Conservation (phyloP, 2,329 filamentous ascomycete genomes). For the Endocalyx cinctus region DNA sequence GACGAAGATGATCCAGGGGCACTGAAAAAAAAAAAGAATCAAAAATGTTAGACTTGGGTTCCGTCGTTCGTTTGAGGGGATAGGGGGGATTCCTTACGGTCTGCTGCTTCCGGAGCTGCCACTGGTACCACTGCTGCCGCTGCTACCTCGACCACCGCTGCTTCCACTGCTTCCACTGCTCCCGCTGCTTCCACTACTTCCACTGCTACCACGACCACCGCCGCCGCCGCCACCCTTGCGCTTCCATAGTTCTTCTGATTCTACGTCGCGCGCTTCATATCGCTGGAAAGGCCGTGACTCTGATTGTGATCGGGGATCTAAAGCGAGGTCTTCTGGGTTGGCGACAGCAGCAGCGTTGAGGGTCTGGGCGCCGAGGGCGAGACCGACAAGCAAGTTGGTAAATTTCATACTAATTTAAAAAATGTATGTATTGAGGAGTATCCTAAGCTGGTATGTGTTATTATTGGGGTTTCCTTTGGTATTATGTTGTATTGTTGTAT, state of each 20-base stretch:
- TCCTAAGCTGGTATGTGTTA: too few species aligned
- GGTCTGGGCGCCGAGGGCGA: conserved; percentile 14
- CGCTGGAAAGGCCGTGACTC: conserved; percentile 8
- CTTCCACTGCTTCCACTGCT: too few species aligned
- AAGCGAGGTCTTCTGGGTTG: conserved; percentile 10
- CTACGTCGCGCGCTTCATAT: background rate
- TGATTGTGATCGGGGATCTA: conserved; percentile 12
- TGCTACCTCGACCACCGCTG: conserved; percentile 2
- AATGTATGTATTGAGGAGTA: too few species aligned
- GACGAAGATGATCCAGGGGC: conserved; percentile 27
- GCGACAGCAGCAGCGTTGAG: conserved; percentile 17
- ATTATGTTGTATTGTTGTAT: too few species aligned
- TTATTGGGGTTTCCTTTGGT: too few species aligned
- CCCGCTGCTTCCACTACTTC: conserved; percentile 11
- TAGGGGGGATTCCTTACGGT: too few species aligned
- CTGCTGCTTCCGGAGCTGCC: too few species aligned
- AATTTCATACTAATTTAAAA: conserved; percentile 20
- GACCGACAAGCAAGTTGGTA: conserved; percentile 16
- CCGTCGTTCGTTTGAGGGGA: too few species aligned
- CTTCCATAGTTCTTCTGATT: conserved; percentile 56
- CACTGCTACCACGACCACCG: conserved; percentile 37
- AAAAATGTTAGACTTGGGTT: too few species aligned
- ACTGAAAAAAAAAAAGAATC: too few species aligned
- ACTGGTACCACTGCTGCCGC: conserved; percentile 7
- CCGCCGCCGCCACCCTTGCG: conserved; percentile 56